Conservation (phyloP, 108 stramenopile genomes). For the Nitzschia palea region DNA sequence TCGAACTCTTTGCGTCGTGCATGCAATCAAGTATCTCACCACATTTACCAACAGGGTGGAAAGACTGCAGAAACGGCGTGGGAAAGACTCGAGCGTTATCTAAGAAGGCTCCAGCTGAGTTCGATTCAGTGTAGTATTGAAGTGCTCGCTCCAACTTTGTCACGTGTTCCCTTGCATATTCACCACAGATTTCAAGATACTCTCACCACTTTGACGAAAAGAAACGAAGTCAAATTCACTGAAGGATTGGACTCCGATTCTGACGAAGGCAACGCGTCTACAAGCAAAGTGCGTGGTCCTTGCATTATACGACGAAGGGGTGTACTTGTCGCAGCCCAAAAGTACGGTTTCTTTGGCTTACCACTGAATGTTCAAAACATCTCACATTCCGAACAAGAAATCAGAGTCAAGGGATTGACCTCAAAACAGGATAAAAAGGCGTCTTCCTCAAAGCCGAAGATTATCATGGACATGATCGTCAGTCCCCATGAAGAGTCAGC, state of each 20-base stretch:
- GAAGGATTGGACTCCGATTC: no score
- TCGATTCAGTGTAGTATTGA: slow-evolving; percentile 68
- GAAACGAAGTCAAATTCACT: no score
- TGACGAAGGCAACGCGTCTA: no score
- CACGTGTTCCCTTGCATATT: slow-evolving; percentile 42
- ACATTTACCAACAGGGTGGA: slow-evolving; percentile 70
- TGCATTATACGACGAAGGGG: neutral
- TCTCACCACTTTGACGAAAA: no score
- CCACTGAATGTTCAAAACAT: slow-evolving; percentile 58
- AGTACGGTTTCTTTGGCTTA: neutral
- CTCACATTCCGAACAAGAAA: slow-evolving; percentile 55
- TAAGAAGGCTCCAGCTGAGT: slow-evolving; percentile 75
- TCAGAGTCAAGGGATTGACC: no score
- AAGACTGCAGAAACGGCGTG: slow-evolving; percentile 52
- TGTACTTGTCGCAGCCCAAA: neutral
- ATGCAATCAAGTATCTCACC: no score
- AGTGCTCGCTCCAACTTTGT: slow-evolving; percentile 73
- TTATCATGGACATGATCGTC: slow-evolving; percentile 65
- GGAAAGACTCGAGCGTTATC: slow-evolving; percentile 80
- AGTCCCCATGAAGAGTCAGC: slow-evolving; percentile 33
- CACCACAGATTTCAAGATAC: neutral
- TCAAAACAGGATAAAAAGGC: no score
- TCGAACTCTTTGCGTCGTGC: no score
- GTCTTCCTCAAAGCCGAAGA: slow-evolving; percentile 49
- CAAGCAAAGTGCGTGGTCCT: no score